A percentile compares a stretch with the other conserved stretches of the same genome.
phyloP scores from a whole-genome alignment of 352 stramenopile genomes.

The Phytophthora podocarpi region DNA sequence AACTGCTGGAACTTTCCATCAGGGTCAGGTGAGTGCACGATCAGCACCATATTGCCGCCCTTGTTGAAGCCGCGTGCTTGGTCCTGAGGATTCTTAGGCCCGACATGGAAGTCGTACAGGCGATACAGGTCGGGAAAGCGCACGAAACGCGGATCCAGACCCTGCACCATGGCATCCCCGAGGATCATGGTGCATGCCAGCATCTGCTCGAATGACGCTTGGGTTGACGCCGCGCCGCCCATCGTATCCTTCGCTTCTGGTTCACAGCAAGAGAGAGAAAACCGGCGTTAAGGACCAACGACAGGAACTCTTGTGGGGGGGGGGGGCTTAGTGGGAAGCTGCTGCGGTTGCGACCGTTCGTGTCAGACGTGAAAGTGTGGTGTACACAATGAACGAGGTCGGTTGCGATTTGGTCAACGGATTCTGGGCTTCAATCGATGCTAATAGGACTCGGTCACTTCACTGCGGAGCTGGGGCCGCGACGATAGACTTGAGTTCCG shows the following conservation, averaged over 20 bases:
- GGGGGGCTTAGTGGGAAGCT: slow-evolving; percentile 9
- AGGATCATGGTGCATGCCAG: slow-evolving; percentile 87
- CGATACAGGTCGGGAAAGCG: slow-evolving; percentile 84
- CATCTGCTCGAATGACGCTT: slow-evolving; percentile 82
- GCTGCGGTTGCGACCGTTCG: slow-evolving; percentile 23
- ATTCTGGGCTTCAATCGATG: slow-evolving; percentile 6
- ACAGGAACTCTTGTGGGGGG: too few species aligned
- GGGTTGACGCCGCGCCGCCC: slow-evolving; percentile 71
- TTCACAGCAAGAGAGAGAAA: slow-evolving; percentile 1
- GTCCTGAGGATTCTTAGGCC: slow-evolving; percentile 52
- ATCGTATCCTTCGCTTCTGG: slow-evolving; percentile 37
- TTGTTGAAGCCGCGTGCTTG: slow-evolving; percentile 55
- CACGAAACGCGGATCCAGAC: slow-evolving; percentile 78
- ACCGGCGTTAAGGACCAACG: neutral
- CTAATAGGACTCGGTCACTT: slow-evolving; percentile 2
- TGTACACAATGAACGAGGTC: slow-evolving; percentile 15
- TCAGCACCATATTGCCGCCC: slow-evolving; percentile 63
- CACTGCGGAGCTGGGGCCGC: slow-evolving; percentile 4
- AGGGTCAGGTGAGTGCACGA: slow-evolving; percentile 58
- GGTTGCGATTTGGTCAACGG: slow-evolving; percentile 23
- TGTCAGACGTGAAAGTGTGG: slow-evolving; percentile 14
- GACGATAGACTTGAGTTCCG: slow-evolving; percentile 30
- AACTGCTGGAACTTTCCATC: slow-evolving; percentile 61
- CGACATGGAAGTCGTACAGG: slow-evolving; percentile 84
- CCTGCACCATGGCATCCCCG: slow-evolving; percentile 81